These are phyloP conservation scores for Chaetoscypha palmicola DNA, from an alignment of 2,329 filamentous ascomycete genomes.

Conservation along the genomic window DNA sequence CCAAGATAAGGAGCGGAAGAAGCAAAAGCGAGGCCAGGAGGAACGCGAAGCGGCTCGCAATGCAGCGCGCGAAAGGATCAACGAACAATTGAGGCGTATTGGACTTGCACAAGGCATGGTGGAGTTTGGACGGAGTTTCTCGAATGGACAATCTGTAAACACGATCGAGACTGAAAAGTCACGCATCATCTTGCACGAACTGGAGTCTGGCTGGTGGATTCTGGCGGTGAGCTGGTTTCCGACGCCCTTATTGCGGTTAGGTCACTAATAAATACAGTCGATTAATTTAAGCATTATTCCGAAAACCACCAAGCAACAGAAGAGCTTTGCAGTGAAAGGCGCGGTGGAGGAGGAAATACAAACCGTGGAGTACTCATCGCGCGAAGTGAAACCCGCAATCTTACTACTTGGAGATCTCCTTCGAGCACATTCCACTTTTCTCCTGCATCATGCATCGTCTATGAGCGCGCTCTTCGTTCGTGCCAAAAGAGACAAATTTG, in stretches of 20 bases:
- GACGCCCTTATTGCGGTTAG: conserved; percentile 11
- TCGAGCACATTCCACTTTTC: conserved; percentile 75
- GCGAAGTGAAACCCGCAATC: conserved; percentile 77
- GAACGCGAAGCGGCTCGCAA: conserved; percentile 26
- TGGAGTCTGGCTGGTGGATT: conserved; percentile 94
- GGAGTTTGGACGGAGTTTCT: conserved; percentile 84
- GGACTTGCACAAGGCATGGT: conserved; percentile 96
- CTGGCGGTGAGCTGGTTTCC: conserved; percentile 61
- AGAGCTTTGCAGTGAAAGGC: conserved; percentile 26
- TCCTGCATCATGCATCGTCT: conserved; percentile 77
- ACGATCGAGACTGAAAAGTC: conserved; percentile 87
- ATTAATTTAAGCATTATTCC: conserved; percentile 71
- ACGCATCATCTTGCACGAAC: conserved; percentile 74
- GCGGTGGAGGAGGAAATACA: conserved; percentile 18
- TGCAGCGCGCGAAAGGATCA: conserved; percentile 57
- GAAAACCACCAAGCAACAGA: conserved; percentile 45
- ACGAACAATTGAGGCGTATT: conserved; percentile 85
- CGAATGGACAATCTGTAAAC: conserved; percentile 68
- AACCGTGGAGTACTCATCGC: conserved; percentile 71
- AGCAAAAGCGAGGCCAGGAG: conserved; percentile 1
- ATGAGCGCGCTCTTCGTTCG: conserved; percentile 64
- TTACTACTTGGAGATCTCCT: conserved; percentile 75
- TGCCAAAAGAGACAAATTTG: conserved; percentile 60
- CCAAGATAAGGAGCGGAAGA: conserved; percentile 2
- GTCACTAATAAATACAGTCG: conserved; percentile 43